These are phyloP conservation scores for Aspergillus brasiliensis DNA, from an alignment of 2,329 filamentous ascomycete genomes.

Conservation along the genomic window DNA sequence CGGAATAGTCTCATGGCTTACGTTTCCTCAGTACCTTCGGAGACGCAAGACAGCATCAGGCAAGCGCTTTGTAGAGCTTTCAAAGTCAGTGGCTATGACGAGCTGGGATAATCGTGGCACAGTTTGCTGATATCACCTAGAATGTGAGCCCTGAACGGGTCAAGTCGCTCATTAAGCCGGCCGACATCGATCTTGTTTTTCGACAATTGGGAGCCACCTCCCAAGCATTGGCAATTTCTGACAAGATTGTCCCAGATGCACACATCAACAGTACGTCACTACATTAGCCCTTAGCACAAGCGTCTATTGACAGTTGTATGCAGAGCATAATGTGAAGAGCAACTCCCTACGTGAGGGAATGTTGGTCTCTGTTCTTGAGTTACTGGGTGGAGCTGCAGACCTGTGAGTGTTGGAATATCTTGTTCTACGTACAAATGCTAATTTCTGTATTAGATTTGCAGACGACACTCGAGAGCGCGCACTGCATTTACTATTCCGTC, in stretches of 20 bases:
- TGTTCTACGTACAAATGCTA: slow-evolving; percentile 7
- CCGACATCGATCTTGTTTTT: slow-evolving; percentile 57
- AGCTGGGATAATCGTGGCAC: not conserved
- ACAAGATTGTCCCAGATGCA: slow-evolving; percentile 30
- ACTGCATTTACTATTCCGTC: slow-evolving; percentile 38
- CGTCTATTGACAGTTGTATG: not conserved
- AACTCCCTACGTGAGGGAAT: slow-evolving; percentile 17
- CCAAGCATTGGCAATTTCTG: slow-evolving; percentile 45
- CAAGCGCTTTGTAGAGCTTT: slow-evolving; percentile 62
- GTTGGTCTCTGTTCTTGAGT: slow-evolving; percentile 38
- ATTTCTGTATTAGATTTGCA: slow-evolving; percentile 32
- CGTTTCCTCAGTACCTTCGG: slow-evolving; percentile 49
- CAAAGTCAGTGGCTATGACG: slow-evolving; percentile 42
- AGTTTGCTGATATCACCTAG: slow-evolving; percentile 22
- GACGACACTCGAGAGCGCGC: slow-evolving; percentile 34
- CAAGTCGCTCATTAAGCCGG: slow-evolving; percentile 38
- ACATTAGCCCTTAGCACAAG: not conserved
- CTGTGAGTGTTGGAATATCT: slow-evolving; percentile 26
- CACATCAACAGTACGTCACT: slow-evolving; percentile 22
- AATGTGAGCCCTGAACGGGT: slow-evolving; percentile 32
- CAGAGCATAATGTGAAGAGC: slow-evolving; percentile 21
- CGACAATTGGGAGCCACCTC: slow-evolving; percentile 57
- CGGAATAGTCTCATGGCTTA: slow-evolving; percentile 3
- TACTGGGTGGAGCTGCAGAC: slow-evolving; percentile 34
- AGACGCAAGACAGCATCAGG: slow-evolving; percentile 59